Evolutionary conservation across 176 grass and related monocot genomes (phyloP), one percentile per base, ranked within the genome.

Genomic region (Canna indica): DNA sequence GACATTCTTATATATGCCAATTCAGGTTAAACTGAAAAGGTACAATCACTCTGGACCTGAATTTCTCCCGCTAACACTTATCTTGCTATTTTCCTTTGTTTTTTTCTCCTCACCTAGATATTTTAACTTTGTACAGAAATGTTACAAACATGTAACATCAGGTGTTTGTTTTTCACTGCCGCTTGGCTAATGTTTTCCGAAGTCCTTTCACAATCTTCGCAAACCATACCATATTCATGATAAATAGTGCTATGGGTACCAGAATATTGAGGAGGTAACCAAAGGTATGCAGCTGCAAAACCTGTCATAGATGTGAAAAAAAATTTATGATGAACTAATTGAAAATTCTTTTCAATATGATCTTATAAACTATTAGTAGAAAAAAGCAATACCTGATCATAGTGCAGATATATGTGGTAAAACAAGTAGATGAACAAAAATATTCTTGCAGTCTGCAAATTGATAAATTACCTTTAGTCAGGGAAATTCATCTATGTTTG

Each of bases 141-240:
- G 20, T 54, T 54, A 54, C 50, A 54, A 24, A 18, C 0, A 54
- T 54, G 20, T 54, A 54, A 75, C 27, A 47, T 33, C 54, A 73
- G 26, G 9, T 14, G 38, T 53, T 59, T 34, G 15, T 44, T 79
- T 48, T 83, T 96, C 92, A 99, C 69, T 93, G 87, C 62, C 77
- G 87, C 86, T 99, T 99, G 47, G 94, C 56, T 61, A 99, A 74
- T 31, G 82, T 90, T 73, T 93, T 99, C 74, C 83, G 90, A 65
- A 99, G 82, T 44, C 94, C 94, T 86, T 70, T 93, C 74, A 99
- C 78, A 75, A 99, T 99, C 80, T 99, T 99, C 68, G 71, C 80
- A 82, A 99, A 99, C 94, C 94, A 99, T 52, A 99, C 72, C 47
- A 72, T 77, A 75, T 99, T 99, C 90, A 93, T 90, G 72, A 77